These are phyloP conservation scores for Aschersonia sp. DNA, from an alignment of 2,329 filamentous ascomycete species.

Conservation along the genomic window DNA sequence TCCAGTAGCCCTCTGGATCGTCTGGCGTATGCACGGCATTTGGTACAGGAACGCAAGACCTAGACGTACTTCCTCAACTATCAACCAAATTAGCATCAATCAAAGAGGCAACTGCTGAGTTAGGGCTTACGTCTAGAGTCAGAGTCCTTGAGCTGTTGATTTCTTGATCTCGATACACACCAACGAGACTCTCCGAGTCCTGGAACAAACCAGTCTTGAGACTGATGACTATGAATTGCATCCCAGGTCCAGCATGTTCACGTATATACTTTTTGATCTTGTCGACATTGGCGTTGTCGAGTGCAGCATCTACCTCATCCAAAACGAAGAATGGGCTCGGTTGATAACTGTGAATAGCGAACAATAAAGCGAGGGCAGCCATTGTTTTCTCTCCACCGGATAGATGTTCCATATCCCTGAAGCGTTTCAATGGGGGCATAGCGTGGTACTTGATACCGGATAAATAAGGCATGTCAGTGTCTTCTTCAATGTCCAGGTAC, in stretches of 20 bases:
- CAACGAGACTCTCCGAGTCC: slow-evolving; percentile 87
- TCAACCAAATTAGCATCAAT: not conserved
- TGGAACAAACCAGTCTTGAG: slow-evolving; percentile 94
- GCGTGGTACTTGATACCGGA: slow-evolving; percentile 96
- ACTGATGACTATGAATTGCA: slow-evolving; percentile 98
- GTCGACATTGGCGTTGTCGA: slow-evolving; percentile 95
- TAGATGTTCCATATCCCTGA: slow-evolving; percentile 97
- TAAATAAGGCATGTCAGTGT: slow-evolving; percentile 91
- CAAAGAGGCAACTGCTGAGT: not conserved
- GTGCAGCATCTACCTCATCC: slow-evolving; percentile 91
- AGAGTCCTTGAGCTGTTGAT: slow-evolving; percentile 84
- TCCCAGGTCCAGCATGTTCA: slow-evolving; percentile 85
- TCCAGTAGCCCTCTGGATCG: too few species aligned
- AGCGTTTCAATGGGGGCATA: slow-evolving; percentile 95
- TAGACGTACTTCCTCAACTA: not conserved
- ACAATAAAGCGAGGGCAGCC: slow-evolving; percentile 88
- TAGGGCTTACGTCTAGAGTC: slow-evolving; percentile 76
- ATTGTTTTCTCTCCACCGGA: slow-evolving; percentile 98
- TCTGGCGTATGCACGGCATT: too few species aligned
- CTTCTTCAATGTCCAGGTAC: slow-evolving; percentile 84
- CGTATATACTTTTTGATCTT: slow-evolving; percentile 94
- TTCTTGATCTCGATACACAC: slow-evolving; percentile 87
- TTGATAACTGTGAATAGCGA: slow-evolving; percentile 93
- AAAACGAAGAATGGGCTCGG: slow-evolving; percentile 95
- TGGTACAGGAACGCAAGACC: too few species aligned